phyloP scores from a whole-genome alignment of 2,329 filamentous ascomycete species.

The Esteya vermicola region DNA sequence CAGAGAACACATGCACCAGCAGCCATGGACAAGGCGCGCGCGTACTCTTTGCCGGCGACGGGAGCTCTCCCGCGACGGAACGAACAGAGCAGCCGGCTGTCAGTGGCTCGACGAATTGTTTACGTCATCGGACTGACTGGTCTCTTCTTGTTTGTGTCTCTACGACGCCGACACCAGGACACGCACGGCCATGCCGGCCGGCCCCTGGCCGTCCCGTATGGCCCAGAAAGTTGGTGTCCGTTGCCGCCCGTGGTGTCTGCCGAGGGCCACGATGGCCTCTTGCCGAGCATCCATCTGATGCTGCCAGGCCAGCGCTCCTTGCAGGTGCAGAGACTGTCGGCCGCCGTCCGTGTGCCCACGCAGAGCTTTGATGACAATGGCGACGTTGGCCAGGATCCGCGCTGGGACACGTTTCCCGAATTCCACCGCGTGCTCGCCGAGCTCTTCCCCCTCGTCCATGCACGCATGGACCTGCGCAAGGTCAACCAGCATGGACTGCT shows the following conservation, averaged over 20 bases:
- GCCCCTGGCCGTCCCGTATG: background rate
- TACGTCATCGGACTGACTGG: background rate
- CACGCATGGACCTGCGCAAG: constrained; percentile 29
- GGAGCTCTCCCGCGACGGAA: no score
- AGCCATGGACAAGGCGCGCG: no score
- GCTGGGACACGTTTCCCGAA: constrained; percentile 42
- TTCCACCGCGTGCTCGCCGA: constrained; percentile 33
- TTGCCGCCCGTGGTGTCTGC: background rate
- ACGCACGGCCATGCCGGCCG: no score
- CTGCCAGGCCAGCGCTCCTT: background rate
- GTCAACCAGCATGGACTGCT: constrained; percentile 45
- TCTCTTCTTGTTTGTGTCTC: background rate
- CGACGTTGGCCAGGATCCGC: constrained; percentile 34
- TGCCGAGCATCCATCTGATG: constrained; percentile 2
- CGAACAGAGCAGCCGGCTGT: no score
- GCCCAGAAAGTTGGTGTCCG: constrained; percentile 7
- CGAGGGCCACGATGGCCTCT: background rate
- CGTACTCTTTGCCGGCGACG: no score
- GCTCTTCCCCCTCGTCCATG: constrained; percentile 32
- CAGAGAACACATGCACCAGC: no score
- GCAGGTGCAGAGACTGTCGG: constrained; percentile 14
- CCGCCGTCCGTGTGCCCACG: constrained; percentile 17
- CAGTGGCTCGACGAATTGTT: no score
- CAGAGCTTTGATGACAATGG: constrained; percentile 27
- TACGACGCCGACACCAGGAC: background rate